Evolutionary conservation across 495 filamentous ascomycete species (phyloP).

Genomic region (Penicillium soppii): DNA sequence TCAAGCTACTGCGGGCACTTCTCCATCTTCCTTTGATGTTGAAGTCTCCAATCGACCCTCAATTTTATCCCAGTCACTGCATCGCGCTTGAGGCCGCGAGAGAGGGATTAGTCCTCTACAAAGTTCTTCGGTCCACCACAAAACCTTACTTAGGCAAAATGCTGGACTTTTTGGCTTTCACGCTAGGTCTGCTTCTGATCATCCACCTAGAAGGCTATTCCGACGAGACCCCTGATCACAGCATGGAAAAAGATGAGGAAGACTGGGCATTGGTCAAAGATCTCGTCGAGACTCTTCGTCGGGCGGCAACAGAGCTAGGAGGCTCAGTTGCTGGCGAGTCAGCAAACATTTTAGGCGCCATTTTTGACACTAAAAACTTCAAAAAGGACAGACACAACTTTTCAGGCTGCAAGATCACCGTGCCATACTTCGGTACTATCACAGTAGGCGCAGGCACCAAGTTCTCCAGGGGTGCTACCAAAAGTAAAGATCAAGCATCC

Average conservation of each 20-base stretch:
- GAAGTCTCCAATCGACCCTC: constrained; percentile 40
- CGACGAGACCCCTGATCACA: constrained; percentile 21
- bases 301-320: constrained; percentile 37
- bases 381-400: constrained; percentile 1
- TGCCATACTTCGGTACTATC: constrained; percentile 49
- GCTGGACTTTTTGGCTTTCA: constrained; percentile 57
- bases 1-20: constrained; percentile 42
- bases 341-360: constrained; percentile 42
- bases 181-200: constrained; percentile 47
- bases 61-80: constrained; percentile 37
- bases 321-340: constrained; percentile 51
- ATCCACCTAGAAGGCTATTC: constrained; percentile 47
- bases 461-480: constrained; percentile 4
- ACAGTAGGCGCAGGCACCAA: constrained; percentile 33
- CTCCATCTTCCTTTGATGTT: constrained; percentile 59
- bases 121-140: constrained; percentile 35
- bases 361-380: constrained; percentile 14
- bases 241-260: constrained; percentile 34
- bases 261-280: constrained; percentile 48
- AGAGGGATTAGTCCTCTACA: constrained; percentile 45
- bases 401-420: constrained; percentile 31
- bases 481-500: constrained; percentile 4
- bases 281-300: constrained; percentile 39
- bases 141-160: constrained; percentile 50
- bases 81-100: constrained; percentile 49